Evolutionary conservation across 139 green algal species (phyloP).

Genomic region (Haematococcus lacustris): DNA sequence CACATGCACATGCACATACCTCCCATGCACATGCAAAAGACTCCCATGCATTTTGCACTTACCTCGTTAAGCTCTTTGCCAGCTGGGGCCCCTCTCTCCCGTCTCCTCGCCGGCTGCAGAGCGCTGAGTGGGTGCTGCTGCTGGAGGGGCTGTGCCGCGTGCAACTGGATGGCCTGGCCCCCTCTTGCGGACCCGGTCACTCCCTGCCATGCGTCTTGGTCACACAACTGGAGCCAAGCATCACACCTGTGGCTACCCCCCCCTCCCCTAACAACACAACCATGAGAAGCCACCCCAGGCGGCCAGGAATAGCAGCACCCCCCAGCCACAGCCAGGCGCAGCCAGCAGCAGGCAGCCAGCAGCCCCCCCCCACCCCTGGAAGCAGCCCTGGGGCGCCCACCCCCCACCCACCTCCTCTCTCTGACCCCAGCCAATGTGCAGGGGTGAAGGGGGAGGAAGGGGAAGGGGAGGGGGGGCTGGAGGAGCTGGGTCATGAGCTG

Average conservation of each 20-base stretch:
- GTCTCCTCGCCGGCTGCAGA: too few species aligned
- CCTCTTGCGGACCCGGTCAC: not conserved
- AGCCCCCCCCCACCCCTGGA: too few species aligned
- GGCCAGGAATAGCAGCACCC: not conserved
- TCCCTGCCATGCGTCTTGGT: not conserved
- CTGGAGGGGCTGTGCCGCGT: conserved; percentile 42
- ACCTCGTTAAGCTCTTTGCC: too few species aligned
- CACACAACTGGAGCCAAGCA: not conserved
- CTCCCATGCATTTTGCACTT: too few species aligned
- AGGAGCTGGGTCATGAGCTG: not conserved
- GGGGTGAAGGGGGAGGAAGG: not conserved
- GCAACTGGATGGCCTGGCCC: not conserved
- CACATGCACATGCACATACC: too few species aligned
- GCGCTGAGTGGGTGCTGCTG: conserved; percentile 33
- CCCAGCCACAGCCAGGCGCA: not conserved
- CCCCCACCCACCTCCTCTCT: not conserved
- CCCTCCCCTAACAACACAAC: too few species aligned
- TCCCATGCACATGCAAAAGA: too few species aligned
- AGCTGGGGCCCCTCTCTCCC: too few species aligned
- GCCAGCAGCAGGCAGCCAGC: not conserved
- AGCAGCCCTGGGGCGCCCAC: not conserved
- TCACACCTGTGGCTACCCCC: not conserved
- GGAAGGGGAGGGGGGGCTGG: not conserved
- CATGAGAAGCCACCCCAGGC: not conserved
- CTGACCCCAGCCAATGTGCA: too few species aligned